A percentile compares a stretch with the other conserved stretches of the same genome.
Evolutionary conservation across 495 filamentous ascomycete species (phyloP).

Genomic region (Cercophora sp.): DNA sequence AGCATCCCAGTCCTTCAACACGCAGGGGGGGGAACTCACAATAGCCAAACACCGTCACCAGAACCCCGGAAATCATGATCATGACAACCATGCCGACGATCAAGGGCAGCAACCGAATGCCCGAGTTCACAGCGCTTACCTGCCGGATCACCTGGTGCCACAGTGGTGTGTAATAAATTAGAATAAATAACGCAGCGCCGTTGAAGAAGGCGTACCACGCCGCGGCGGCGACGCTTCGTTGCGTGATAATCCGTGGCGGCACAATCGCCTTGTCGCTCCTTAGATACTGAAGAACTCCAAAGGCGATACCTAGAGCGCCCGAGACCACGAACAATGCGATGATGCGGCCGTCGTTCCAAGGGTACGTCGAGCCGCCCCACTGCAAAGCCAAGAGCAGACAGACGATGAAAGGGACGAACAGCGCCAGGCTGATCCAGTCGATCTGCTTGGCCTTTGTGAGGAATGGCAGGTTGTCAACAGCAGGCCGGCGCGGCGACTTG

Average conservation of each 20-base stretch:
- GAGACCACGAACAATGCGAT: slow-evolving; percentile 42
- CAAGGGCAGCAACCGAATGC: slow-evolving; percentile 61
- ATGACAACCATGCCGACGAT: slow-evolving; percentile 54
- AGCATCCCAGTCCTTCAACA: too few relatives aligned
- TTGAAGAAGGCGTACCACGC: slow-evolving; percentile 47
- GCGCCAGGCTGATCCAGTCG: slow-evolving; percentile 36
- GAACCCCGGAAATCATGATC: slow-evolving; percentile 47
- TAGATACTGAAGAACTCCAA: slow-evolving; percentile 27
- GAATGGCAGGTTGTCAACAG: slow-evolving; percentile 7
- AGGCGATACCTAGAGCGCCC: slow-evolving; percentile 41
- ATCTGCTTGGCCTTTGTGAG: slow-evolving; percentile 29
- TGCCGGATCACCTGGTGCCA: slow-evolving; percentile 70
- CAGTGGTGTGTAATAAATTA: slow-evolving; percentile 45
- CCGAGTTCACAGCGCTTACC: slow-evolving; percentile 54
- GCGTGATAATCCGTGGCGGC: slow-evolving; percentile 55
- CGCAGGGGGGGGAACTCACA: slow-evolving; percentile 40
- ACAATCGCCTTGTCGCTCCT: slow-evolving; percentile 43
- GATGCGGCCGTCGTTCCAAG: slow-evolving; percentile 50
- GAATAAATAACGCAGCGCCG: slow-evolving; percentile 47
- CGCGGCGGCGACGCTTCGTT: slow-evolving; percentile 55
- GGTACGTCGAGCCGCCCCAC: slow-evolving; percentile 56
- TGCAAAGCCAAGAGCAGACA: slow-evolving; percentile 55
- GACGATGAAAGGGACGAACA: slow-evolving; percentile 43
- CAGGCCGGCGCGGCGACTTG: slow-evolving; percentile 35
- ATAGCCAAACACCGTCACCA: slow-evolving; percentile 12